Evolutionary conservation across 2,329 filamentous ascomycete species (phyloP).

Genomic region (Paecilomyces niveus): DNA sequence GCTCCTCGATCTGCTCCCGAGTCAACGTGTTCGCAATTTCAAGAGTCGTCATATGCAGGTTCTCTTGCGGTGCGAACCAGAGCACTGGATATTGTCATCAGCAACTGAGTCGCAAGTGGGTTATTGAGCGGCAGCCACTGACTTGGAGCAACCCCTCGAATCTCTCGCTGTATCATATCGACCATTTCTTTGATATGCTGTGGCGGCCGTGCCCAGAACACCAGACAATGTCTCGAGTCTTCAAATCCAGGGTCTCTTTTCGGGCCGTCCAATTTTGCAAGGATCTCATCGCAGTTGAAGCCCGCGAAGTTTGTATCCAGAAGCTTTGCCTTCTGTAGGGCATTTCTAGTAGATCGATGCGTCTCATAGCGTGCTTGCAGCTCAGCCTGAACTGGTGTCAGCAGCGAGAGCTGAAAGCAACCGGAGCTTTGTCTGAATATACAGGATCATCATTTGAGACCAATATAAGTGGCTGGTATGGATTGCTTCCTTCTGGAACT

Average conservation of each 20-base stretch:
- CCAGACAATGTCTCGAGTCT: slow-evolving; percentile 74
- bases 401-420: slow-evolving; percentile 1
- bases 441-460: slow-evolving; percentile 62
- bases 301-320: slow-evolving; percentile 61
- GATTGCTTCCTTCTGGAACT: slow-evolving; percentile 48
- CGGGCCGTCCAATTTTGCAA: slow-evolving; percentile 61
- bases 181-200: slow-evolving; percentile 62
- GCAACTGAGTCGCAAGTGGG: background rate
- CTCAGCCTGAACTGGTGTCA: slow-evolving; percentile 23
- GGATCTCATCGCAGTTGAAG: slow-evolving; percentile 67
- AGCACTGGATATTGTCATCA: slow-evolving; percentile 46
- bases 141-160: slow-evolving; percentile 63
- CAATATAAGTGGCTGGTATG: slow-evolving; percentile 66
- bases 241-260: slow-evolving; percentile 59
- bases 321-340: slow-evolving; percentile 67
- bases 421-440: slow-evolving; percentile 21
- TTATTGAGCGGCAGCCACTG: slow-evolving; percentile 27
- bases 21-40: slow-evolving; percentile 79
- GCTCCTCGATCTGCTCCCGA: slow-evolving; percentile 59
- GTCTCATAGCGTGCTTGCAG: slow-evolving; percentile 66
- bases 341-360: slow-evolving; percentile 70
- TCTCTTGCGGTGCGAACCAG: slow-evolving; percentile 76
- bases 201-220: slow-evolving; percentile 82
- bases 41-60: slow-evolving; percentile 77
- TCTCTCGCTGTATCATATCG: slow-evolving; percentile 58